Evolutionary conservation across 2,329 filamentous ascomycete species (phyloP), one percentile per base, ranked within the genome.

Genomic region (Myriosclerotinia curreyana): DNA sequence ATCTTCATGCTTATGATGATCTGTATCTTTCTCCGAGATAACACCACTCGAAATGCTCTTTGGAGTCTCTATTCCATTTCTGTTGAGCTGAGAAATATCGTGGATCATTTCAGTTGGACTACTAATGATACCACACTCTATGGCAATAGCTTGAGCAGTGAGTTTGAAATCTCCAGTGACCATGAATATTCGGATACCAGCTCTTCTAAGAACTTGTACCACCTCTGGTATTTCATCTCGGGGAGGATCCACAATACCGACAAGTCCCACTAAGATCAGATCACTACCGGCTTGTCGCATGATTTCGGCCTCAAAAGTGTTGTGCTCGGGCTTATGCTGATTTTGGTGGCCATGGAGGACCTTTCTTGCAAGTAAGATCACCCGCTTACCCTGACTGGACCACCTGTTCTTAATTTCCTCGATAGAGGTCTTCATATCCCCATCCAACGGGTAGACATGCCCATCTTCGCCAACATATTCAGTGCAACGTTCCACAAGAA

Each of bases 81-180:
- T 62, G 22, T 40, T 62, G 9, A 69, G 59, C 40, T 40, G 62
- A 31, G 48, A 51, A 36, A 68, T 40, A 54, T 67, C 64, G n/a
- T 69, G 60, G n/a, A 69, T 67, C 63, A 66, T 56, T 22, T 31
- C 38, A 34, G 68, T 22, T 0, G 63, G 52, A 42, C 67, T 68
- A 5, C 80, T 88, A 60, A 92, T 80, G 71, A 92, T 91, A 7
- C 88, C 86, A 66, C 87, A 89, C 56, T 90, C 83, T 5, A 82
- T 80, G 0, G 88, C 88, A 66, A 92, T 91, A 1, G 88, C 86
- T 61, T 85, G 80, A 0, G 89, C 89, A 0, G 89, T 92, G n/a
- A 91, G 80, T 48, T 86, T 86, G 72, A 89, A 91, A 71, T 92
- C 89, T 4, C 89, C 89, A 1, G 89, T 92, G 66, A 83, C 89